Evolutionary conservation across 345 rosid genomes (phyloP).

Genomic region (Anacardium occidentale): DNA sequence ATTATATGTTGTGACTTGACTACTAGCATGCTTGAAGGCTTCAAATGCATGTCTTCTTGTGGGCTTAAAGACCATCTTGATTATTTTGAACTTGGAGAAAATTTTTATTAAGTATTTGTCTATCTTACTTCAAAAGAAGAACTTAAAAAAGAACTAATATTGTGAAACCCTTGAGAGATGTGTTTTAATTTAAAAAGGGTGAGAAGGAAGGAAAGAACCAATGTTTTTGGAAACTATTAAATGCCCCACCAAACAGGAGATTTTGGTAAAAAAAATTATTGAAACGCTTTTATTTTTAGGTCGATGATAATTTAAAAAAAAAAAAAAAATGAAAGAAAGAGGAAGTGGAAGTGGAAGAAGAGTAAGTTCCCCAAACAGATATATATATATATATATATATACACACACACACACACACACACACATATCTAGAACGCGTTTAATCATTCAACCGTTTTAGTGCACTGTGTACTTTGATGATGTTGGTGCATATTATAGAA

Average conservation of each 20-base stretch:
- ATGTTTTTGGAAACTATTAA: no score
- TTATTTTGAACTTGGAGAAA: background rate
- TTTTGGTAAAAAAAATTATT: no score
- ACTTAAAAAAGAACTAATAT: no score
- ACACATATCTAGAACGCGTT: background rate
- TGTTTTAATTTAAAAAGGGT: background rate
- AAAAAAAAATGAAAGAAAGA: no score
- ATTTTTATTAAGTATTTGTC: background rate
- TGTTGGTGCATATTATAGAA: no score
- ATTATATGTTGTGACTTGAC: background rate
- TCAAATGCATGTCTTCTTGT: slow-evolving; percentile 5
- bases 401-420: no score
- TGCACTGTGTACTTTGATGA: background rate
- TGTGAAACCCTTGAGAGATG: no score
- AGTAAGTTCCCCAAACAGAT: background rate
- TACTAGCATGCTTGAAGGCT: background rate
- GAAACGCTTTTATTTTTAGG: no score
- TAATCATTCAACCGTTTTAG: background rate
- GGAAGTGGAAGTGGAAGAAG: background rate
- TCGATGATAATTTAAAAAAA: no score
- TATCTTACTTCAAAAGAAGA: background rate
- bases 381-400: no score
- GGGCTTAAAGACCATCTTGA: background rate
- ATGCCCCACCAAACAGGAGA: no score
- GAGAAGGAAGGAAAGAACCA: background rate